Evolutionary conservation across 768 basidiomycete genomes (phyloP), one percentile per base, ranked within the genome.

Genomic region (Trametes cubensis): DNA sequence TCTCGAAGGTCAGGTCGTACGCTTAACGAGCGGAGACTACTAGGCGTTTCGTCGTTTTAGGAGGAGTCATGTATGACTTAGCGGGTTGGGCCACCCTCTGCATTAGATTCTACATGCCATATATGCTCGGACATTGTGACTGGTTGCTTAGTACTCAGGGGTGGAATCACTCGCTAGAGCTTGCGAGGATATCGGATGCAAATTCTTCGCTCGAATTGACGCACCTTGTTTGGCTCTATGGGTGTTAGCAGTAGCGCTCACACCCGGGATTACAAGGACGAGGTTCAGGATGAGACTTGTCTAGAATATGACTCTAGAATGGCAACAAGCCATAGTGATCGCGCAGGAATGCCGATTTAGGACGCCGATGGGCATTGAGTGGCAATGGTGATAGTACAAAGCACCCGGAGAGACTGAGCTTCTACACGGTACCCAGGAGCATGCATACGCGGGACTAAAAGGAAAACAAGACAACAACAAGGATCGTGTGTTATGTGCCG

Each of bases 1-100:
- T 97, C 75, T 95, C 93, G 44, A 94, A 90, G 74, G 92, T 94
- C 67, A 81, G 82, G 71, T 93, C 89, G 44, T 92, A 87, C 70
- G 61, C 65, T 18, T 59, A 11, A 34, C 10, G 6, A 11, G 34
- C 10, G 34, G 5, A 28, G 28, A 28, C 28, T 4, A 28, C 4
- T 7, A 4, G 28, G 28, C 28, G 28, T 4, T 3, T 28, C 7
- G 28, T 28, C 28, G 28, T 7, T 28, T 28, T 28, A 28, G 28
- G 28, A 7, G 28, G 28, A 7, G 28, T 28, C 28, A 7, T 28
- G 28, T 28, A 28, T 28, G n/a, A n/a, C n/a, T n/a, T n/a, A n/a
- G n/a, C n/a, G n/a, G n/a, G n/a, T n/a, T n/a, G n/a, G n/a, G n/a
- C n/a, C n/a, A n/a, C n/a, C n/a, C n/a, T n/a, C n/a, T n/a, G n/a